Percentiles rank a stretch among this genome's conserved stretches.
phyloP scores from a whole-genome alignment of 202 grass and related monocot species.

The Schoenoplectus triqueter region DNA sequence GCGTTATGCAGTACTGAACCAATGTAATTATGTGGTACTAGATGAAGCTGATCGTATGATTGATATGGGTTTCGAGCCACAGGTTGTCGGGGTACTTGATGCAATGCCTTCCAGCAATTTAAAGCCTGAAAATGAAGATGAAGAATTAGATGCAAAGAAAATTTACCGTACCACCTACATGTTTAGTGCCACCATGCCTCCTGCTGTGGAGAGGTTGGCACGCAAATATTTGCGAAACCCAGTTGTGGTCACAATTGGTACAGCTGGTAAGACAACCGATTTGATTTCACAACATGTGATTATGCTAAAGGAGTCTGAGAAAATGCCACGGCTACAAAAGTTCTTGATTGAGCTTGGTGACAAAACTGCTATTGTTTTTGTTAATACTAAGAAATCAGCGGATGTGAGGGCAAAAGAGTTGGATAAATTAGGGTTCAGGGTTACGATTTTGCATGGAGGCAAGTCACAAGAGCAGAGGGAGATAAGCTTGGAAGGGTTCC shows the following conservation, averaged over 20 bases:
- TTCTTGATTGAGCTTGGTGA: conserved; percentile 79
- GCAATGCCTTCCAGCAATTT: conserved; percentile 96
- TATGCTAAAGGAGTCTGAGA: conserved; percentile 87
- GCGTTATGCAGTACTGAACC: conserved; percentile 91
- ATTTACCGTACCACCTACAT: conserved; percentile 98
- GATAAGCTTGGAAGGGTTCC: conserved; percentile 90
- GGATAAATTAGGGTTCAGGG: conserved; percentile 80
- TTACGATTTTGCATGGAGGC: conserved; percentile 85
- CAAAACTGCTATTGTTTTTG: conserved; percentile 91
- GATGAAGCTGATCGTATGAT: conserved; percentile 99
- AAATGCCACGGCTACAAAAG: conserved; percentile 74
- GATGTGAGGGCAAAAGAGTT: conserved; percentile 78
- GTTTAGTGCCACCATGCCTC: conserved; percentile 98
- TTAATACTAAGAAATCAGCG: conserved; percentile 90
- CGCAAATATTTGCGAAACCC: conserved; percentile 94
- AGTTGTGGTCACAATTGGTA: conserved; percentile 93
- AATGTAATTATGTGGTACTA: conserved; percentile 95
- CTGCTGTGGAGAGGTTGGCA: conserved; percentile 88
- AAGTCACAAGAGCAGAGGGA: conserved; percentile 93
- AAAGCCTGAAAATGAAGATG: conserved; percentile 97
- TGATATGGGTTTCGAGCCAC: conserved; percentile 98
- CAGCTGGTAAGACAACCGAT: conserved; percentile 87
- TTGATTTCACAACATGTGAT: conserved; percentile 88
- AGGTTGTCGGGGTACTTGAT: conserved; percentile 88
- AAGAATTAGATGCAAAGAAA: conserved; percentile 86